A percentile compares a stretch with the other conserved stretches of the same genome.
These are phyloP conservation scores for Ceratocystis albifundus DNA, from an alignment of 2,329 filamentous ascomycete species.

Conservation along the genomic window DNA sequence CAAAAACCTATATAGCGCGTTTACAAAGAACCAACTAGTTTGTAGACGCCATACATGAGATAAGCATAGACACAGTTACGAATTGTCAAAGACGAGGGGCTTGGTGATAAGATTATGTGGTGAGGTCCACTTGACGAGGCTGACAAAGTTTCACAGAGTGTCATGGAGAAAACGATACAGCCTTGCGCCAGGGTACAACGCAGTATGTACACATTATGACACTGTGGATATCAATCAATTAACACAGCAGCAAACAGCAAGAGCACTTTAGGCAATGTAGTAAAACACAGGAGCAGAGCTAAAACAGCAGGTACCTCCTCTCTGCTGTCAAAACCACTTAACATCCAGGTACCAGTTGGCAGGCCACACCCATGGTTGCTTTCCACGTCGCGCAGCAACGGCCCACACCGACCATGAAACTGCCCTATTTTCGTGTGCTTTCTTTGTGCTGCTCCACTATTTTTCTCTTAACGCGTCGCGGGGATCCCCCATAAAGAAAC, in stretches of 20 bases:
- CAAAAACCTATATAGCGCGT: no score
- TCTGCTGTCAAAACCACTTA: neutral
- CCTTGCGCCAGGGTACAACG: neutral
- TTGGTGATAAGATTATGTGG: neutral
- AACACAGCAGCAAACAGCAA: no score
- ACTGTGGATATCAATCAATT: no score
- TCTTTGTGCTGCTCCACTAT: neutral
- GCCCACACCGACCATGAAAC: neutral
- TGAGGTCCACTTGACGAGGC: neutral
- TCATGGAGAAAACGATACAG: neutral
- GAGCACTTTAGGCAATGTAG: neutral
- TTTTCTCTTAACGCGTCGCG: slow-evolving; percentile 10
- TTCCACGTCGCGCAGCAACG: slow-evolving; percentile 19
- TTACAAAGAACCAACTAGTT: neutral
- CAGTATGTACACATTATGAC: no score
- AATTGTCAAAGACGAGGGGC: neutral
- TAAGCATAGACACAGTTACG: neutral
- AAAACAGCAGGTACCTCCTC: neutral
- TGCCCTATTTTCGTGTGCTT: neutral
- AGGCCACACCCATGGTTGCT: slow-evolving; percentile 8
- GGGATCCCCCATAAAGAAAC: neutral
- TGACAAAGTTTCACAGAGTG: neutral
- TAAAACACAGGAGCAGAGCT: neutral
- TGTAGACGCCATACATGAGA: neutral
- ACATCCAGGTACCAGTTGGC: neutral